Evolutionary conservation across 805 yeast species (phyloP).

Genomic region (Pichia cabralensis): DNA sequence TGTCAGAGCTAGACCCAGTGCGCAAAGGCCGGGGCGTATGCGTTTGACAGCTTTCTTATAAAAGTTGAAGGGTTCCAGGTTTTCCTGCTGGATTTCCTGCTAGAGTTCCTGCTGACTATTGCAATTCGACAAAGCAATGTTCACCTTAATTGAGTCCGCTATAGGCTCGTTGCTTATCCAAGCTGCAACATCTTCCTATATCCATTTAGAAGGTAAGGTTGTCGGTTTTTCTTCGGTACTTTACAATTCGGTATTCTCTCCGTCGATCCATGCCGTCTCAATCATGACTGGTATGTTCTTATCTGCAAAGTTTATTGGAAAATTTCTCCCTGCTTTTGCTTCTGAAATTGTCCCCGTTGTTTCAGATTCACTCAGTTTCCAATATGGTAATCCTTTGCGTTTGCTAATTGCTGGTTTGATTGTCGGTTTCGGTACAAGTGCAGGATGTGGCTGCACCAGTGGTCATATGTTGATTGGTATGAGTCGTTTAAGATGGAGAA

Average conservation of each 20-base stretch:
- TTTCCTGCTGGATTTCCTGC: no score
- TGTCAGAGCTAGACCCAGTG: no score
- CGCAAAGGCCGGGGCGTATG: no score
- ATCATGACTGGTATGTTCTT: constrained; percentile 28
- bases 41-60: no score
- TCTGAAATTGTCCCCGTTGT: constrained; percentile 13
- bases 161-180: constrained; percentile 40
- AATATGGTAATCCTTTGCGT: constrained; percentile 1
- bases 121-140: neutral
- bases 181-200: constrained; percentile 33
- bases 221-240: constrained; percentile 39
- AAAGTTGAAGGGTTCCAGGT: no score
- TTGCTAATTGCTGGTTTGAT: constrained; percentile 28
- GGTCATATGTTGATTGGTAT: constrained; percentile 46
- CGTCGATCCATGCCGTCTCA: constrained; percentile 21
- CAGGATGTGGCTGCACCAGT: constrained; percentile 44
- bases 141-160: constrained; percentile 32
- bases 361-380: neutral
- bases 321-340: constrained; percentile 21
- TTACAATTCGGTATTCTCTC: constrained; percentile 22
- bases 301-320: constrained; percentile 19
- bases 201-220: constrained; percentile 30
- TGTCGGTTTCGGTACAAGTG: constrained; percentile 38
- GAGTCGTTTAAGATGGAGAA: constrained; percentile 35
- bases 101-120: no score